Base-by-base conservation (phyloP, 225 moss, liverwort and hornwort genomes). In the Bryum argenteum region DNA sequence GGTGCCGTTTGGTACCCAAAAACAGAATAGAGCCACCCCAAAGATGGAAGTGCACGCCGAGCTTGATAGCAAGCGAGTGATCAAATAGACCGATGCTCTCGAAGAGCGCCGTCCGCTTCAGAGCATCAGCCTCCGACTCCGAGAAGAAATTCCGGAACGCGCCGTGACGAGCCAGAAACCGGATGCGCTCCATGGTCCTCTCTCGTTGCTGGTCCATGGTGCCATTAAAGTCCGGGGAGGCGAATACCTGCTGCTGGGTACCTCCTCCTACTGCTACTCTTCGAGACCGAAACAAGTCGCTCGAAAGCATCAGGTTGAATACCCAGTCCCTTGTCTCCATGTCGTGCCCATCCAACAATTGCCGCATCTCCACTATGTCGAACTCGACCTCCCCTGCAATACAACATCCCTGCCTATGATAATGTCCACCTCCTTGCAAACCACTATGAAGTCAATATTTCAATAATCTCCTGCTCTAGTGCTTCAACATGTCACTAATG, bases 1-100 rank as follows among this genome's bases (percentile, higher is more conserved):
- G 90, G 65, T 97, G 97, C 59, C 92, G 85, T 13, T 89, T 70
- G 43, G 94, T 85, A 40, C 94, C 97, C 11, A 97, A 63, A 66
- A 81, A 90, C 56, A 72, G 41, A 23, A 94, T 51, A 22, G 94
- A 81, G 71, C 88, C 92, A 44, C 89, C 92, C 94, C 97, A 94
- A 54, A 94, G 73, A 23, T 87, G 88, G 60, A 89, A 75, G 45
- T 94, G 98, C 55, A 94, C 75, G 38, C 94, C 91, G 20, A 87
- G 82, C 82, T 94, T 91, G 63, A 91, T 74, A 19, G 76, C 77
- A 69, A 88, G 20, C 13, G 89, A 67, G 81, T 97, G 97, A 72
- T 97, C 97, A 14, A 89, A 97, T 20, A 84, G 20, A 37, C 83
- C 74, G 37, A 94, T 18, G 24, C 79, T 38, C 80, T 97, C 97